Evolutionary conservation across 371 early-diverging fungal species (phyloP).

Genomic region (Rhizoclosmatium hyalinum): DNA sequence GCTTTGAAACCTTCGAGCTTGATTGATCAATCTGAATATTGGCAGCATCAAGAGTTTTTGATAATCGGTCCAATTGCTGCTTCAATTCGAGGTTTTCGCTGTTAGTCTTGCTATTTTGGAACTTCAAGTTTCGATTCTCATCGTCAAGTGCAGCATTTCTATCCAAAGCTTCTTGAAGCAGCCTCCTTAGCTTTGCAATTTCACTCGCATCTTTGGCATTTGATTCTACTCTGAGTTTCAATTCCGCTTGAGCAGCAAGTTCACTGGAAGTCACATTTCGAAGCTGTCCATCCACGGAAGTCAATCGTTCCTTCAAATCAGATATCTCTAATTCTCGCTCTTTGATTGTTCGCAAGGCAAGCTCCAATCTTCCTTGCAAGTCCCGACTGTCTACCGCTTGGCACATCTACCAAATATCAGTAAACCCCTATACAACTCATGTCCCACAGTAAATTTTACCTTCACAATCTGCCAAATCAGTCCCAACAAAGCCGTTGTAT

Average conservation of each 20-base stretch:
- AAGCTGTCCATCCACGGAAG: background rate
- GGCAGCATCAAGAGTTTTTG: background rate
- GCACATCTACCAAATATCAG: constrained; percentile 17
- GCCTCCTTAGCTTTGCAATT: background rate
- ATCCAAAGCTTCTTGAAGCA: background rate
- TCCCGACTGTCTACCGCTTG: constrained; percentile 22
- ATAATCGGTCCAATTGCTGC: background rate
- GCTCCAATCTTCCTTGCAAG: constrained; percentile 7
- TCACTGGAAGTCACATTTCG: background rate
- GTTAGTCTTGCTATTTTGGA: background rate
- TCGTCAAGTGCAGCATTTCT: background rate
- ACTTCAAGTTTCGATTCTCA: background rate
- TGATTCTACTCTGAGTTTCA: background rate
- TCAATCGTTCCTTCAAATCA: background rate
- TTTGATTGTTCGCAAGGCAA: constrained; percentile 2
- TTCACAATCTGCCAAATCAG: constrained; percentile 23
- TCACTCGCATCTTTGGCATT: background rate
- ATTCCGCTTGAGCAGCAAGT: background rate
- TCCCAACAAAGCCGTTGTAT: constrained; percentile 19
- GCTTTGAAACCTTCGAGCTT: background rate
- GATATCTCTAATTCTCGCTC: constrained; percentile 5
- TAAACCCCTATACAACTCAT: background rate
- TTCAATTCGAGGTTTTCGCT: background rate
- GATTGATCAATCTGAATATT: background rate
- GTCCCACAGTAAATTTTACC: background rate